phyloP scores from a whole-genome alignment of 2,329 filamentous ascomycete genomes.

The Gremmenia infestans region DNA sequence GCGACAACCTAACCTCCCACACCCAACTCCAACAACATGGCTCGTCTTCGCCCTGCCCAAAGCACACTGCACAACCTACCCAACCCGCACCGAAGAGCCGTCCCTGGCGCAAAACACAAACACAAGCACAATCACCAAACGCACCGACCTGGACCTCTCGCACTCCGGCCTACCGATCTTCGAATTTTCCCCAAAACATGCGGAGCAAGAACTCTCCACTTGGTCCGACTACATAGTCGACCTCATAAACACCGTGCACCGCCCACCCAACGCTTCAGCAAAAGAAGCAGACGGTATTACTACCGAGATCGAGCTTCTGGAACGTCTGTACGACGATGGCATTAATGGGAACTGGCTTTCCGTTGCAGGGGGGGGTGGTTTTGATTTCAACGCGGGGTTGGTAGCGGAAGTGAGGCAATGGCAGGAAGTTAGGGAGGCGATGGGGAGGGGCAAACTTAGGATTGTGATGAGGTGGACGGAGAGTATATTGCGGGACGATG shows the following conservation, averaged over 20 bases:
- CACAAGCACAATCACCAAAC: conserved; percentile 12
- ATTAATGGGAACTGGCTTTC: not conserved
- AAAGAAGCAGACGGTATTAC: not conserved
- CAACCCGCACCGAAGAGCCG: conserved; percentile 4
- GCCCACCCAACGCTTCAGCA: not conserved
- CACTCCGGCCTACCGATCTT: conserved; percentile 27
- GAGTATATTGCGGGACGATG: not conserved
- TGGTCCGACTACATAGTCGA: not conserved
- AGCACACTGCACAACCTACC: conserved; percentile 19
- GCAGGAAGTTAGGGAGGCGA: conserved; percentile 14
- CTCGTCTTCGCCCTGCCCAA: conserved; percentile 27
- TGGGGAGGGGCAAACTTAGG: conserved; percentile 22
- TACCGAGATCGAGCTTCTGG: not conserved
- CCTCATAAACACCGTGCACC: not conserved
- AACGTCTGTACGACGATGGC: not conserved
- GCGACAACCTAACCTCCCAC: conserved; percentile 22
- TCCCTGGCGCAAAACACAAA: not conserved
- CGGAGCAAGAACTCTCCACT: not conserved
- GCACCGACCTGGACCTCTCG: conserved; percentile 27
- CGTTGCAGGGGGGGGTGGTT: not conserved
- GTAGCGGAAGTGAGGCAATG: not conserved
- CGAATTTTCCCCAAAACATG: conserved; percentile 18
- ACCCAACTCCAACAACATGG: conserved; percentile 18
- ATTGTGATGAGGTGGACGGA: conserved; percentile 21
- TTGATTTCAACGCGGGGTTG: not conserved